Evolutionary conservation across 208 protist genomes (phyloP).

Genomic region (Wallacemonas sp.): DNA sequence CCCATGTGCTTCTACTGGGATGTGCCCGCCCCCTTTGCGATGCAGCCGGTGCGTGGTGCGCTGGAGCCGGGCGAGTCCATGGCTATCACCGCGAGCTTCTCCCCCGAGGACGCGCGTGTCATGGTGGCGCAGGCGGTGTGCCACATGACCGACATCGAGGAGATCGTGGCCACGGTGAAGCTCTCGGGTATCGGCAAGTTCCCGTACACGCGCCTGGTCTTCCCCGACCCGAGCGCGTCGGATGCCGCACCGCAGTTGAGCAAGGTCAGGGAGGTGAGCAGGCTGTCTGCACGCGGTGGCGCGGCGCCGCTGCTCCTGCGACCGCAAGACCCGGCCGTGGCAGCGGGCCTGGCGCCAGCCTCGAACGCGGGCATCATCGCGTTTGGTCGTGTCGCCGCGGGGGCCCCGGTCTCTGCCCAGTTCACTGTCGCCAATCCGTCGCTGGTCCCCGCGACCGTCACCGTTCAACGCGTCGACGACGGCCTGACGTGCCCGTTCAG

Average conservation of each 20-base stretch:
- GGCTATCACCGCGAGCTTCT: slow-evolving; percentile 54
- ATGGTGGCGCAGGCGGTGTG: slow-evolving; percentile 84
- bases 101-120: slow-evolving; percentile 73
- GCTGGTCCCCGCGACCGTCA: slow-evolving; percentile 64
- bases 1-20: slow-evolving; percentile 83
- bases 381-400: slow-evolving; percentile 10
- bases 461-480: slow-evolving; percentile 38
- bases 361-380: neutral
- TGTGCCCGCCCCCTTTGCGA: slow-evolving; percentile 63
- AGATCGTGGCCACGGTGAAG: slow-evolving; percentile 54
- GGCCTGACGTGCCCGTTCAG: slow-evolving; percentile 43
- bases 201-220: slow-evolving; percentile 54
- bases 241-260: too few relatives aligned
- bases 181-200: slow-evolving; percentile 93
- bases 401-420: slow-evolving; percentile 21
- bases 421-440: slow-evolving; percentile 82
- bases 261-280: too few relatives aligned
- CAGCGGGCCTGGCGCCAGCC: neutral
- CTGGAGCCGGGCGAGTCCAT: slow-evolving; percentile 54
- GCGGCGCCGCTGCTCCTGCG: neutral
- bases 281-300: neutral
- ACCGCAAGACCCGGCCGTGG: neutral
- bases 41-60: slow-evolving; percentile 52
- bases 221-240: too few relatives aligned
- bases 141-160: slow-evolving; percentile 45